Evolutionary conservation across 306 rosid species (phyloP), one percentile per base, ranked within the genome.

Genomic region (Vachellia collinsii): DNA sequence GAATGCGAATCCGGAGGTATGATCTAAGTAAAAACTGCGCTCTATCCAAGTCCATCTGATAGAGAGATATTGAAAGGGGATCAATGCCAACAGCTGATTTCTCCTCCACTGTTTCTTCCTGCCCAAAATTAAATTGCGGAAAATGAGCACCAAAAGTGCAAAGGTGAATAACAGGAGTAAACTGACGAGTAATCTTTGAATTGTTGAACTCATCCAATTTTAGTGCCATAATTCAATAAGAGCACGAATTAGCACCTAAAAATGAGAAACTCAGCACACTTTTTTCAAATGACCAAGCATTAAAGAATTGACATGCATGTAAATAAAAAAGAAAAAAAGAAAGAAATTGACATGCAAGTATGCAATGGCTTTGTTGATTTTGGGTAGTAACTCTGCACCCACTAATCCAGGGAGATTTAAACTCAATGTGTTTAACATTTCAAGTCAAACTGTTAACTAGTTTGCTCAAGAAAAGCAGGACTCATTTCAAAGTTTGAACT

Each of bases 1-100:
- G 96, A 34, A 95, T 86, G 59, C 99, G 96, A 85, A 89, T 84
- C 53, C 99, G 86, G 71, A 91, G 90, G 76, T 95, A 93, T 6
- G 99, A 95, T 88, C 97, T 88, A 41, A 95, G 83, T 51, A 95
- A 77, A 85, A 93, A 95, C 63, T 89, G 93, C 23, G 96, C 83
- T 86, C 97, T 88, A 78, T 95, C 99, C 82, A 95, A 73, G 82
- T 95, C 99, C 98, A 95, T 95, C 85, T 95, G 98, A 86, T 93
- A 95, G 54, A 95, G 91, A 77, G 99, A 95, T 38, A 90, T 81
- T 0, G 92, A 89, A 34, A 91, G 96, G 9, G 93, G 96, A 83
- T 91, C 93, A 51, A 50, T 39, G 19, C 93, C 89, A 71, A 66
- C 80, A 11, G 79, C 76, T 25, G 82, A 77, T 86, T 85, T 88